Evolutionary conservation across 305 asterid genomes (phyloP).

Genomic region (Euphrasia arctica): DNA sequence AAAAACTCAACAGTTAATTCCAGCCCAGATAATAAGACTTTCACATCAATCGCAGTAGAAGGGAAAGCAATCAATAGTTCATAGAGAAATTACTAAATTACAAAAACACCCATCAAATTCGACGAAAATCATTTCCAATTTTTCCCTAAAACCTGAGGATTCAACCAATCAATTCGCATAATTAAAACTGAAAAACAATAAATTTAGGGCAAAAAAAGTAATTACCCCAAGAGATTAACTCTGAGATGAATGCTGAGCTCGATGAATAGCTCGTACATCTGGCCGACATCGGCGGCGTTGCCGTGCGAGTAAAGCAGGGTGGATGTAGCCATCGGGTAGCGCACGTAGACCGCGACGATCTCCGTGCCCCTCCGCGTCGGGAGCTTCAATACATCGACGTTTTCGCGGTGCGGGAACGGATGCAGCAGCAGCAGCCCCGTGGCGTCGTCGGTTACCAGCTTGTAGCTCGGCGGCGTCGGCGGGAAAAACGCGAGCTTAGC

Average conservation of each 20-base stretch:
- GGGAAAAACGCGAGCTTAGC: conserved; percentile 97
- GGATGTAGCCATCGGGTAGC: conserved; percentile 87
- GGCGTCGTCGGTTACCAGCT: conserved; percentile 48
- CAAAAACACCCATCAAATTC: conserved; percentile 7
- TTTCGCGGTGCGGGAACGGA: conserved; percentile 86
- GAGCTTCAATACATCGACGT: conserved; percentile 78
- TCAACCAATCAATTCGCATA: conserved; percentile 8
- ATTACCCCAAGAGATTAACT: conserved; percentile 89
- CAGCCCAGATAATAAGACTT: conserved; percentile 13
- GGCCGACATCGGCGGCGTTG: conserved; percentile 88
- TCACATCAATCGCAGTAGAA: conserved; percentile 23
- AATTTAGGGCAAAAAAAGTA: background rate
- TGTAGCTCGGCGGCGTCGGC: conserved; percentile 86
- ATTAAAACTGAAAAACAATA: background rate
- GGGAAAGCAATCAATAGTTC: background rate
- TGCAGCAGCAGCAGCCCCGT: conserved; percentile 67
- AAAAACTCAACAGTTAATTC: background rate
- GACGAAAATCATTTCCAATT: conserved; percentile 8
- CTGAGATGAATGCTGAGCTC: conserved; percentile 94
- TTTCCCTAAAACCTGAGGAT: conserved; percentile 1
- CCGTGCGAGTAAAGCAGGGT: conserved; percentile 93
- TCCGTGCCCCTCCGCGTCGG: conserved; percentile 80
- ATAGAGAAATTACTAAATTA: conserved; percentile 20
- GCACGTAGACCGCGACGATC: conserved; percentile 71
- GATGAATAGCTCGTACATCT: conserved; percentile 90